Conservation (phyloP, 306 rosid species). For the Rosa lucieae region DNA sequence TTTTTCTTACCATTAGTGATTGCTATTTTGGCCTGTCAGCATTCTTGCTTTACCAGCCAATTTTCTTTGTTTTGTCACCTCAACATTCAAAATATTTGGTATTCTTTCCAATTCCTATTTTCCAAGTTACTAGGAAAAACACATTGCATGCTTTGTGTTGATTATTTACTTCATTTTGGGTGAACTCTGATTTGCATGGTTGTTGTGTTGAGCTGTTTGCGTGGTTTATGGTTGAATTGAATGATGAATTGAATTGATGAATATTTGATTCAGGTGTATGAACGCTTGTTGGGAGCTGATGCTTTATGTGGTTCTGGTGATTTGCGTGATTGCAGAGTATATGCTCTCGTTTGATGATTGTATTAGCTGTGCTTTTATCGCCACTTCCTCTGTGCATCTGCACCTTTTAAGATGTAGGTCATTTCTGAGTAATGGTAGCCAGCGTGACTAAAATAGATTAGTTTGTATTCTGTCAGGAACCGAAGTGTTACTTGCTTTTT, state of each 20-base stretch:
- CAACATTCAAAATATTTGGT: neutral
- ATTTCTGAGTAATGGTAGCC: constrained; percentile 33
- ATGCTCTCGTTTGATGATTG: constrained; percentile 84
- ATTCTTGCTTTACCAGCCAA: neutral
- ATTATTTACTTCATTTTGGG: neutral
- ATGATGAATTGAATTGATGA: constrained; percentile 82
- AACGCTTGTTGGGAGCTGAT: constrained; percentile 90
- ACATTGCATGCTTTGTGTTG: neutral
- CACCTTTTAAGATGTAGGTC: constrained; percentile 30
- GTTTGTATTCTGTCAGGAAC: constrained; percentile 29
- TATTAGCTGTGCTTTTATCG: constrained; percentile 69
- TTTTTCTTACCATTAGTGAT: neutral
- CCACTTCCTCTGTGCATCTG: constrained; percentile 51
- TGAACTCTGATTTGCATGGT: constrained; percentile 36
- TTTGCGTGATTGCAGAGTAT: constrained; percentile 89
- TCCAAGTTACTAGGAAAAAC: neutral
- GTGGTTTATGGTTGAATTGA: constrained; percentile 32
- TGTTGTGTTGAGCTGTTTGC: constrained; percentile 27
- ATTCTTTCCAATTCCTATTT: neutral
- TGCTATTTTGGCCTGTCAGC: neutral
- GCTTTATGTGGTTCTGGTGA: constrained; percentile 98
- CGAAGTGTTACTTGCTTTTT: constrained; percentile 11
- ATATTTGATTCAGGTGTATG: constrained; percentile 93
- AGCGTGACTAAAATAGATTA: constrained; percentile 23
- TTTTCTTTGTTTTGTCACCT: neutral